Percentiles rank a stretch among this genome's conserved stretches.
Conservation (phyloP, 1,284 basidiomycete species). For the Fomitopsis betulina region DNA sequence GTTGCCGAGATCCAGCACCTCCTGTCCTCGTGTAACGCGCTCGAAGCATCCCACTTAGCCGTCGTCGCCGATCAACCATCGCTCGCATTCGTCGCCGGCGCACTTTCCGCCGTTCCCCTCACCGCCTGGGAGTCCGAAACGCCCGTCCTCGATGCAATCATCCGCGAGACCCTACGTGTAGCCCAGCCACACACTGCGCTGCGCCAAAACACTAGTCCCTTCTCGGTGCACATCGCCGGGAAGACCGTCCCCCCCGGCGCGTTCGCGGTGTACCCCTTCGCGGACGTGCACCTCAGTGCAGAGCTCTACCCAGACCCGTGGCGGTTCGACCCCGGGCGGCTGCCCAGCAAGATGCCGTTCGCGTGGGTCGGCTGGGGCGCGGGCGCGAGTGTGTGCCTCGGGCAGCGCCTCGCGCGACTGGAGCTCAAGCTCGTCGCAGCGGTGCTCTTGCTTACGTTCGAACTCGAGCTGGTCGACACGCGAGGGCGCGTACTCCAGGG, state of each 20-base stretch:
- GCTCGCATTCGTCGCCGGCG: conserved; percentile 40
- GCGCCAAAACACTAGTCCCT: conserved; percentile 66
- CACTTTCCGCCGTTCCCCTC: conserved; percentile 57
- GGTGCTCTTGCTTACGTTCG: conserved; percentile 58
- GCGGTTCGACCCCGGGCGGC: conserved; percentile 62
- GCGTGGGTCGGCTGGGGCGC: conserved; percentile 73
- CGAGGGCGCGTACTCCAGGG: conserved; percentile 36
- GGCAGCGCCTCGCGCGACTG: conserved; percentile 65
- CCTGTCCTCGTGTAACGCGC: conserved; percentile 1
- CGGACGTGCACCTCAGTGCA: conserved; percentile 68
- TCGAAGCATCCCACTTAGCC: background rate
- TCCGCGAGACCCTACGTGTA: conserved; percentile 68
- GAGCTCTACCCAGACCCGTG: conserved; percentile 68
- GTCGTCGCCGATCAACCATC: conserved; percentile 27
- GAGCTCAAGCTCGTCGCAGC: conserved; percentile 65
- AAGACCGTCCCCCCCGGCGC: conserved; percentile 63
- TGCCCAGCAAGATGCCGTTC: conserved; percentile 46
- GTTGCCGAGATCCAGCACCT: conserved; percentile 55
- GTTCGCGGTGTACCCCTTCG: conserved; percentile 73
- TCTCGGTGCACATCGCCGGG: conserved; percentile 49
- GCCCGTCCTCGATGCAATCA: conserved; percentile 64
- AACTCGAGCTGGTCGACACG: conserved; percentile 48
- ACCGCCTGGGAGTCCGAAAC: conserved; percentile 62
- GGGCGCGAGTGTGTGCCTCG: conserved; percentile 68
- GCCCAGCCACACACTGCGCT: conserved; percentile 76